A percentile compares a stretch with the other conserved stretches of the same genome.
Evolutionary conservation across 2,329 filamentous ascomycete genomes (phyloP).

Genomic region (Sclerotinia borealis): DNA sequence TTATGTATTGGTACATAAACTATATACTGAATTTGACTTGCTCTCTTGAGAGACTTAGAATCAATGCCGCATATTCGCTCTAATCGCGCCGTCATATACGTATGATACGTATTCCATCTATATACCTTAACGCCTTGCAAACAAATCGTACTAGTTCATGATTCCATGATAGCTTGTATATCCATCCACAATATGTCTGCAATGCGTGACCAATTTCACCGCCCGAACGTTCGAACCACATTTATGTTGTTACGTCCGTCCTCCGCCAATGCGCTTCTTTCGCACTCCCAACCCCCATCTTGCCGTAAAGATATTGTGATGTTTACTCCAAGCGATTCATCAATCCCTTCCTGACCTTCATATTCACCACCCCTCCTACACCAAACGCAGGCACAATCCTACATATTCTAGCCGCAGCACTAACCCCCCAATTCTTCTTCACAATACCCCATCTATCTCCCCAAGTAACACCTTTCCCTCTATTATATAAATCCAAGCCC

Average conservation of each 20-base stretch:
- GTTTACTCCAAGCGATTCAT: conserved; percentile 40
- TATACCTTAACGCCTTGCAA: conserved; percentile 3
- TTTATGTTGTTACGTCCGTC: neutral
- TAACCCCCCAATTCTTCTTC: conserved; percentile 69
- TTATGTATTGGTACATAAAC: neutral
- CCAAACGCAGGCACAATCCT: conserved; percentile 87
- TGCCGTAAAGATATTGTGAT: neutral
- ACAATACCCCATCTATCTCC: conserved; percentile 61
- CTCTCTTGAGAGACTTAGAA: neutral
- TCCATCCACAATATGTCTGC: neutral
- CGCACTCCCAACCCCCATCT: no score
- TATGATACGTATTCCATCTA: conserved; percentile 1
- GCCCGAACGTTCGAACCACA: neutral
- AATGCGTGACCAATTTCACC: neutral
- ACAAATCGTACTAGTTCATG: neutral
- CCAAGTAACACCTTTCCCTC: conserved; percentile 43
- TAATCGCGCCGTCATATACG: neutral
- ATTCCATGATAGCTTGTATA: neutral
- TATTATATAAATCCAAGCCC: conserved; percentile 81
- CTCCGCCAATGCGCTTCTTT: neutral
- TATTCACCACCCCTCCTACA: conserved; percentile 80
- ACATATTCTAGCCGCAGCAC: conserved; percentile 68
- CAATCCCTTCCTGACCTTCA: conserved; percentile 58
- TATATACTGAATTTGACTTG: neutral
- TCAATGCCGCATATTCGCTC: neutral